Conservation (phyloP, 495 filamentous ascomycete species). For the Tirmania nivea region DNA sequence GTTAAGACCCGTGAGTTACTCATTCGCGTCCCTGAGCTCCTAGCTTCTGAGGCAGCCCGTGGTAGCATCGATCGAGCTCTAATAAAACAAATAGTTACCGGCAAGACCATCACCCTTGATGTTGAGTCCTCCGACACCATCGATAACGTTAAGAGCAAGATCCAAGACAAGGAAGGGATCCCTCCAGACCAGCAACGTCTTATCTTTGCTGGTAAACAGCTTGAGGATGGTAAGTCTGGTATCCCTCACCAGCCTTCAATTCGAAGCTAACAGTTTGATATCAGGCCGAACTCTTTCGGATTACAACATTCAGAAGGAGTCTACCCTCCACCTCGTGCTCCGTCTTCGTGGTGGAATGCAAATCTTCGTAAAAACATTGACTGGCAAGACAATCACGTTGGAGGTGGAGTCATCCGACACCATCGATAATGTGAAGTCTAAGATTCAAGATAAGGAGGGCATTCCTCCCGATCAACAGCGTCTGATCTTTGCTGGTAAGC, state of each 20-base stretch:
- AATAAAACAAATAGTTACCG: conserved; percentile 8
- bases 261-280: conserved; percentile 20
- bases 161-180: conserved; percentile 98
- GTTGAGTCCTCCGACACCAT: conserved; percentile 70
- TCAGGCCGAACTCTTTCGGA: conserved; percentile 72
- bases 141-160: conserved; percentile 98
- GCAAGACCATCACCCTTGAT: conserved; percentile 18
- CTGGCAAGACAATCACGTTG: conserved; percentile 98
- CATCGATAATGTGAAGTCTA: conserved; percentile 96
- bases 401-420: conserved; percentile 97
- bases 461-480: conserved; percentile 97
- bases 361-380: conserved; percentile 92
- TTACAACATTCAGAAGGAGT: conserved; percentile 99
- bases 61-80: not conserved
- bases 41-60: not conserved
- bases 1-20: conserved; percentile 18
- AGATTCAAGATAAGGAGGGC: conserved; percentile 99
- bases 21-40: not conserved
- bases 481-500: conserved; percentile 96
- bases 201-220: conserved; percentile 96
- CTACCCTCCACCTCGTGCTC: conserved; percentile 89
- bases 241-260: conserved; percentile 72
- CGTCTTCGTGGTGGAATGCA: conserved; percentile 96
- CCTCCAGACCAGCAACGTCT: conserved; percentile 94
- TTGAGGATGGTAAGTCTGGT: conserved; percentile 77